Evolutionary conservation across 805 yeast species (phyloP).

Genomic region (Ogataea naganishii): DNA sequence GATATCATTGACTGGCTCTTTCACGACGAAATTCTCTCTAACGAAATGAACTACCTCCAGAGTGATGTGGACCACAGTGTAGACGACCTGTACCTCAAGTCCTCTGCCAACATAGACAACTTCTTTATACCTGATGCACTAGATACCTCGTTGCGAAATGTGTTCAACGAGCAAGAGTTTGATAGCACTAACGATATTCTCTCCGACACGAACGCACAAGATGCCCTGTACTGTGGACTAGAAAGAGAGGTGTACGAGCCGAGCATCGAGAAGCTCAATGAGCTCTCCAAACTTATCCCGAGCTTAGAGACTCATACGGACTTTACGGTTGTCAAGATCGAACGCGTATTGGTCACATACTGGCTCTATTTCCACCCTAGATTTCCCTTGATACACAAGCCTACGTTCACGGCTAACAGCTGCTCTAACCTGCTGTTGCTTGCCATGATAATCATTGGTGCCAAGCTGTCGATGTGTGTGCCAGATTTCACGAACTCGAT

Average conservation of each 20-base stretch:
- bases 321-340: conserved; percentile 19
- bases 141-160: no score
- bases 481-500: conserved; percentile 16
- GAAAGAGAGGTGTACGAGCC: conserved; percentile 7
- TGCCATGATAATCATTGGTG: conserved; percentile 51
- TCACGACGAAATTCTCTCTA: no score
- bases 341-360: conserved; percentile 27
- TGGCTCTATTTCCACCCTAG: conserved; percentile 57
- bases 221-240: not conserved
- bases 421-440: conserved; percentile 43
- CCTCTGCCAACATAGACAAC: no score
- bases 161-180: conserved; percentile 1
- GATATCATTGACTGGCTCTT: no score
- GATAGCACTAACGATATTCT: conserved; percentile 1
- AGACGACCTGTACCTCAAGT: no score
- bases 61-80: no score
- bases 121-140: no score
- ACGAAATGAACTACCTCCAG: no score
- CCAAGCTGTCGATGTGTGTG: conserved; percentile 25
- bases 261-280: conserved; percentile 11
- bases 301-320: conserved; percentile 17
- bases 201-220: not conserved
- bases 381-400: conserved; percentile 49
- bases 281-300: conserved; percentile 19
- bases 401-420: conserved; percentile 42